Evolutionary conservation across 495 filamentous ascomycete species (phyloP).

Genomic region (Annulohypoxylon maeteangense): DNA sequence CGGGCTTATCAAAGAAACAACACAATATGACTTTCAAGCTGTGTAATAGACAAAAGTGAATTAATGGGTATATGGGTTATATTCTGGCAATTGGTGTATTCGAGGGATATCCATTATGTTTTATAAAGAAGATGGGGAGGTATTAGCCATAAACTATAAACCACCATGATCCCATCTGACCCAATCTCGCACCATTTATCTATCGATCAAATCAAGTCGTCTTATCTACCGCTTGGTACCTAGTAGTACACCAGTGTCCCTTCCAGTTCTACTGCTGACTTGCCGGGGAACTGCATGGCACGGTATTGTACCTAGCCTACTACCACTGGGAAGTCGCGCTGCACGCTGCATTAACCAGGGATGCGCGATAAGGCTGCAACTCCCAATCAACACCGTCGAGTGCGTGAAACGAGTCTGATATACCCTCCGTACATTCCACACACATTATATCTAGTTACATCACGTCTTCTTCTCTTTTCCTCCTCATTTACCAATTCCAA

Average conservation of each 20-base stretch:
- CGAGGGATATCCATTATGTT: slow-evolving; percentile 17
- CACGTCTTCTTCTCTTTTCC: slow-evolving; percentile 18
- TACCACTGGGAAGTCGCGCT: neutral
- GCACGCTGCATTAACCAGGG: slow-evolving; percentile 41
- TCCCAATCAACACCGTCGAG: slow-evolving; percentile 36
- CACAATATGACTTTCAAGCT: neutral
- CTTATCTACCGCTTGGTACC: slow-evolving; percentile 54
- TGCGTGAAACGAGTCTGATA: slow-evolving; percentile 44
- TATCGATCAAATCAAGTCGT: slow-evolving; percentile 41
- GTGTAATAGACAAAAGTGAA: slow-evolving; percentile 1
- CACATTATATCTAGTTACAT: slow-evolving; percentile 26
- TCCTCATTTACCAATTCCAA: slow-evolving; percentile 30
- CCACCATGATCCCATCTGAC: slow-evolving; percentile 39
- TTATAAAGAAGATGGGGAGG: slow-evolving; percentile 26
- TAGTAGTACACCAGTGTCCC: slow-evolving; percentile 5
- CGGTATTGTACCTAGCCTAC: neutral
- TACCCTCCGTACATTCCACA: slow-evolving; percentile 32
- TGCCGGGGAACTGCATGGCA: slow-evolving; percentile 24
- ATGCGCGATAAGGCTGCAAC: slow-evolving; percentile 56
- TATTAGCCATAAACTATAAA: slow-evolving; percentile 9
- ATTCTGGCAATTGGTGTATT: slow-evolving; percentile 1
- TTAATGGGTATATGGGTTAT: slow-evolving; percentile 5
- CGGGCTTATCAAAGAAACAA: slow-evolving; percentile 11
- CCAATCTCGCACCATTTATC: slow-evolving; percentile 44
- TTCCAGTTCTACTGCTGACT: slow-evolving; percentile 16